Evolutionary conservation across 768 basidiomycete species (phyloP).

Genomic region (Agrocybe chaxingu): DNA sequence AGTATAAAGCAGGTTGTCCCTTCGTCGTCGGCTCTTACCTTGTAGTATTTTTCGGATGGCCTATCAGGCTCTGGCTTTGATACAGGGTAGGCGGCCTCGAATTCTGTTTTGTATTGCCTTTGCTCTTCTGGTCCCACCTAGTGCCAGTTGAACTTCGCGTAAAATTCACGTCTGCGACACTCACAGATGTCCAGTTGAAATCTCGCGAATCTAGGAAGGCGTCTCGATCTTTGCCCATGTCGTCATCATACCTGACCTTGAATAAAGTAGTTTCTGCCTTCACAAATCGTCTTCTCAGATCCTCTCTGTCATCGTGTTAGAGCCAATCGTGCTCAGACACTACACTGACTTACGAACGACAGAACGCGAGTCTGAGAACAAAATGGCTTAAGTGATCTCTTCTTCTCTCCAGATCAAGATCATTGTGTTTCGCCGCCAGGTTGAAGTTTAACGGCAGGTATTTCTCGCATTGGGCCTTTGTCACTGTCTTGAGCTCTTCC

Average conservation of each 20-base stretch:
- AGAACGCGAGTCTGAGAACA: slow-evolving; percentile 91
- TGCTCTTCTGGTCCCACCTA: slow-evolving; percentile 66
- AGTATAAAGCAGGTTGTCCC: not conserved
- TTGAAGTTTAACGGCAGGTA: slow-evolving; percentile 70
- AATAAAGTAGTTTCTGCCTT: slow-evolving; percentile 89
- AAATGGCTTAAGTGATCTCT: slow-evolving; percentile 92
- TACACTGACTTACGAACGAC: slow-evolving; percentile 74
- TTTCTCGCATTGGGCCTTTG: slow-evolving; percentile 61
- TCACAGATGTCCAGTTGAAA: slow-evolving; percentile 64
- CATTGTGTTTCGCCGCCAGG: slow-evolving; percentile 31
- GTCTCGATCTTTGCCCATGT: slow-evolving; percentile 80
- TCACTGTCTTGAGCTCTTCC: slow-evolving; percentile 71
- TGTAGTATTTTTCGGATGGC: slow-evolving; percentile 65
- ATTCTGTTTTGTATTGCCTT: slow-evolving; percentile 36
- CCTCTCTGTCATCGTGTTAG: slow-evolving; percentile 57
- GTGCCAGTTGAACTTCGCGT: not conserved
- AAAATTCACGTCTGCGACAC: slow-evolving; percentile 11
- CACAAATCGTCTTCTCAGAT: slow-evolving; percentile 82
- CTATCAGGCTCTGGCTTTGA: slow-evolving; percentile 31
- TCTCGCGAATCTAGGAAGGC: slow-evolving; percentile 63
- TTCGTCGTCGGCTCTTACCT: slow-evolving; percentile 36
- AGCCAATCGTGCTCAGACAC: not conserved
- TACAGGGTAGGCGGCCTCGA: slow-evolving; percentile 45
- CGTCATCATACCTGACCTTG: slow-evolving; percentile 66
- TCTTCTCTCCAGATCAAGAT: slow-evolving; percentile 62